Conservation (phyloP, 495 filamentous ascomycete genomes). For the Acidomyces sp. region DNA sequence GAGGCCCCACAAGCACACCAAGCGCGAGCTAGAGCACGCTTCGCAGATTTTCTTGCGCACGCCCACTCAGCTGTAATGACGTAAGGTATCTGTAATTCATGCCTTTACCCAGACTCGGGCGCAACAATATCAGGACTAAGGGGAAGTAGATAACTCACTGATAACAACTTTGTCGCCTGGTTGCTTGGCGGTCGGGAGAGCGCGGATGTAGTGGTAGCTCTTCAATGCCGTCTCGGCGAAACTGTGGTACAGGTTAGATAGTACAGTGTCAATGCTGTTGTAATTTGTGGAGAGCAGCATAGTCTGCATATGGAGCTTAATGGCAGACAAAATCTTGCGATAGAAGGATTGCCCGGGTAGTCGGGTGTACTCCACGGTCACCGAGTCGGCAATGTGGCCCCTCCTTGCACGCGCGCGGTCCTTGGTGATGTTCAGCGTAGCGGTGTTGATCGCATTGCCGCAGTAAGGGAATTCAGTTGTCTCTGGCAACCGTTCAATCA, state of each 20-base stretch:
- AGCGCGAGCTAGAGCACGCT: too few relatives aligned
- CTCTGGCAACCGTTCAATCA: slow-evolving; percentile 39
- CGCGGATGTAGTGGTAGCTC: slow-evolving; percentile 65
- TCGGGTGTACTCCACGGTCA: slow-evolving; percentile 63
- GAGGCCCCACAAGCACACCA: too few relatives aligned
- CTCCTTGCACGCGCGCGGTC: slow-evolving; percentile 40
- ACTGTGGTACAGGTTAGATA: slow-evolving; percentile 58
- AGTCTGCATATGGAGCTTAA: slow-evolving; percentile 74
- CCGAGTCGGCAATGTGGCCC: slow-evolving; percentile 41
- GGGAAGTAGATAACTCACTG: slow-evolving; percentile 38
- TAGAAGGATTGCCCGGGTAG: slow-evolving; percentile 61
- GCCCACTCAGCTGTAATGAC: too few relatives aligned
- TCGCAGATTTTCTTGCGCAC: too few relatives aligned
- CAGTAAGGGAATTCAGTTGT: slow-evolving; percentile 68
- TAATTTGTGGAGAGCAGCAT: slow-evolving; percentile 82
- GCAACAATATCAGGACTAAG: not conserved
- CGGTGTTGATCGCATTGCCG: slow-evolving; percentile 60
- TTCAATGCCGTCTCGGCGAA: slow-evolving; percentile 70
- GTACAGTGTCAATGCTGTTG: slow-evolving; percentile 55
- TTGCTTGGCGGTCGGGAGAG: slow-evolving; percentile 41
- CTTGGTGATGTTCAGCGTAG: slow-evolving; percentile 60
- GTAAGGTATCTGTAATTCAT: too few relatives aligned
- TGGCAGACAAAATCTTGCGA: slow-evolving; percentile 62
- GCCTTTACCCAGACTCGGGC: too few relatives aligned
- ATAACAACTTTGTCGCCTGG: slow-evolving; percentile 44